These are phyloP conservation scores for Rhodotorula babjevae DNA, from an alignment of 768 basidiomycete genomes.

Conservation along the genomic window DNA sequence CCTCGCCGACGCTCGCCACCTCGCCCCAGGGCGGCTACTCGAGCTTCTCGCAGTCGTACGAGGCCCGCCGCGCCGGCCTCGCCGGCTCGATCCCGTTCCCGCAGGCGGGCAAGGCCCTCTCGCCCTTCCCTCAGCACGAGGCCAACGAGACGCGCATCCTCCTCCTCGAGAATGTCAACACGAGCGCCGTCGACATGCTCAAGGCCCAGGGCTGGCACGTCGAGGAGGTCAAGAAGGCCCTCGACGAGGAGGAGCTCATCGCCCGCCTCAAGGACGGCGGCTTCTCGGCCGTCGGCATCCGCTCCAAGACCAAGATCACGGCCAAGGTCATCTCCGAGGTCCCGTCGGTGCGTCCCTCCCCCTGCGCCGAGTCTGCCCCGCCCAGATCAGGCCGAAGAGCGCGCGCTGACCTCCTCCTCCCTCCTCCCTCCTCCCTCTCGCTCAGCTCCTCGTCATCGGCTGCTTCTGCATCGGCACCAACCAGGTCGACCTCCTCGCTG, in stretches of 20 bases:
- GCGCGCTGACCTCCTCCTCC: not conserved
- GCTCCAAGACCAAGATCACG: constrained; percentile 96
- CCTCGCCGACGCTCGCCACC: not conserved
- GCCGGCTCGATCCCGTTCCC: constrained; percentile 16
- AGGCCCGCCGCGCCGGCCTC: not conserved
- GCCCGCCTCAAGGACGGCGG: constrained; percentile 61
- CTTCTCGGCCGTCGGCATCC: constrained; percentile 93
- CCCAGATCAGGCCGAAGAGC: too few species aligned
- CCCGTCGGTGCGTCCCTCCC: constrained; percentile 59
- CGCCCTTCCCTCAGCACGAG: constrained; percentile 31
- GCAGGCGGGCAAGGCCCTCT: constrained; percentile 28
- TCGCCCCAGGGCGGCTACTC: constrained; percentile 4
- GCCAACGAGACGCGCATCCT: constrained; percentile 60
- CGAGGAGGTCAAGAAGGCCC: constrained; percentile 76
- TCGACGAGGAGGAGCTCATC: constrained; percentile 90
- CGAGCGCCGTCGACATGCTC: constrained; percentile 67
- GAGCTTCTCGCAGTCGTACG: constrained; percentile 5
- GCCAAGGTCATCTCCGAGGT: constrained; percentile 80
- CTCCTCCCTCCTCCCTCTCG: not conserved
- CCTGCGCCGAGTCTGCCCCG: too few species aligned
- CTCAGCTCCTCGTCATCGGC: constrained; percentile 85
- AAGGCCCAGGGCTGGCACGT: constrained; percentile 80
- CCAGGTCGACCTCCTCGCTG: constrained; percentile 84
- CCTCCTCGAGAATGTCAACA: constrained; percentile 74
- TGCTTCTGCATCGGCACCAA: constrained; percentile 99